phyloP scores from a whole-genome alignment of 2,329 filamentous ascomycete species.

The Colletotrichum somersetense region DNA sequence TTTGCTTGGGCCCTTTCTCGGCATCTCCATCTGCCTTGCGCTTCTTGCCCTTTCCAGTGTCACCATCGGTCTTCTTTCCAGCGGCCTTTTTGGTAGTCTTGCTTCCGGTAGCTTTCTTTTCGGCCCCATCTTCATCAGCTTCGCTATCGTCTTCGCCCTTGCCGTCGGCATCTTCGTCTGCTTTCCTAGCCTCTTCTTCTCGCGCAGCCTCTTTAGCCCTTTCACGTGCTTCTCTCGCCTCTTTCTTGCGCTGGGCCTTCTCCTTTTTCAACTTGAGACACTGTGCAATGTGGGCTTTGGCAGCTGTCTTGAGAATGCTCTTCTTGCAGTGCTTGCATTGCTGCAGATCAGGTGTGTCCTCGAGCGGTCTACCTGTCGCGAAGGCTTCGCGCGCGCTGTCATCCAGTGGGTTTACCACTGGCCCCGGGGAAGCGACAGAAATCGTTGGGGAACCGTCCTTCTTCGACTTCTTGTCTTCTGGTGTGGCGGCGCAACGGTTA shows the following conservation, averaged over 20 bases:
- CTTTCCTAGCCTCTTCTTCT: conserved; percentile 67
- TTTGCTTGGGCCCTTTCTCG: conserved; percentile 87
- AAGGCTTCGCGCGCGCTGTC: conserved; percentile 84
- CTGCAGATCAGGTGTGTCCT: conserved; percentile 83
- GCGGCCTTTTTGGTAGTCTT: conserved; percentile 72
- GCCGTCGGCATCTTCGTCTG: conserved; percentile 61
- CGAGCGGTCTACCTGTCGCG: conserved; percentile 82
- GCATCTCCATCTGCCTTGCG: conserved; percentile 80
- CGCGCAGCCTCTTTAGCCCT: conserved; percentile 72
- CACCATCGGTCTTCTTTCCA: conserved; percentile 73
- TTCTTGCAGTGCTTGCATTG: conserved; percentile 97
- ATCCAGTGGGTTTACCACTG: conserved; percentile 77
- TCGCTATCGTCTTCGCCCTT: conserved; percentile 64
- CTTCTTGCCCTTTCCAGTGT: conserved; percentile 78
- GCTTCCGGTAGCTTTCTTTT: conserved; percentile 56
- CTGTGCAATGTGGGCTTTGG: conserved; percentile 83
- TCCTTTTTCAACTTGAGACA: conserved; percentile 89
- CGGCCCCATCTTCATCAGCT: conserved; percentile 57
- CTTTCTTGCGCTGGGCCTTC: conserved; percentile 82
- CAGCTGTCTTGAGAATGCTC: conserved; percentile 80
- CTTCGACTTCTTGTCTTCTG: conserved; percentile 69
- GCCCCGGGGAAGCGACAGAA: conserved; percentile 62
- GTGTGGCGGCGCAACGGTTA: conserved; percentile 6
- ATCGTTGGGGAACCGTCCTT: conserved; percentile 54
- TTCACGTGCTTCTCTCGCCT: conserved; percentile 78